These are phyloP conservation scores for Aspergillus sp. DNA, from an alignment of 2,329 filamentous ascomycete genomes.

Conservation along the genomic window DNA sequence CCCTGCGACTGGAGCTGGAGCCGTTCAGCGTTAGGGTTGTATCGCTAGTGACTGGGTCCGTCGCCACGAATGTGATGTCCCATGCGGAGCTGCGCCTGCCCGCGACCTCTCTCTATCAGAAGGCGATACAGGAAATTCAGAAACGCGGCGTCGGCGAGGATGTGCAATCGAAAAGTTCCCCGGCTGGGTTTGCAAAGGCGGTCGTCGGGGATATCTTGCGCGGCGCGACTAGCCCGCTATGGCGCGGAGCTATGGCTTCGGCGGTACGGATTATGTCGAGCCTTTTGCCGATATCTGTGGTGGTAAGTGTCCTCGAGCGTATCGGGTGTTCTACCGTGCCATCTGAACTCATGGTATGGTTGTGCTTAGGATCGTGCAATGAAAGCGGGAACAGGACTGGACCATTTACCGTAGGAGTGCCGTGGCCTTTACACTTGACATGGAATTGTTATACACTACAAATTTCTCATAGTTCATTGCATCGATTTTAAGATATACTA, in stretches of 20 bases:
- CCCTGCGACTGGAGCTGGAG: slow-evolving; percentile 14
- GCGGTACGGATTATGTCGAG: slow-evolving; percentile 3
- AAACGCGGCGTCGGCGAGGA: slow-evolving; percentile 2
- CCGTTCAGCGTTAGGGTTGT: slow-evolving; percentile 17
- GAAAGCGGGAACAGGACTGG: too few relatives aligned
- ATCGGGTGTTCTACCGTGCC: too few relatives aligned
- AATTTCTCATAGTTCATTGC: too few relatives aligned
- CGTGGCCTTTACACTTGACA: too few relatives aligned
- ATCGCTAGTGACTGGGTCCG: slow-evolving; percentile 22
- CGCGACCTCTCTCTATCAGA: slow-evolving; percentile 3
- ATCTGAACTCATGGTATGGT: too few relatives aligned
- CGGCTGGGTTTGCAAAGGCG: slow-evolving; percentile 2
- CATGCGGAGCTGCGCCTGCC: slow-evolving; percentile 1
- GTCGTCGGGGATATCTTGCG: slow-evolving; percentile 3
- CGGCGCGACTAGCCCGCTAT: slow-evolving; percentile 1
- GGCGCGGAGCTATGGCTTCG: slow-evolving; percentile 5
- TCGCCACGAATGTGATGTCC: slow-evolving; percentile 5
- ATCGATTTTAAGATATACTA: too few relatives aligned
- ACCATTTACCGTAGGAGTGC: too few relatives aligned
- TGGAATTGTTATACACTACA: too few relatives aligned
- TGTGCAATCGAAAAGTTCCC: slow-evolving; percentile 2
- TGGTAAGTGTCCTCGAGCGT: too few relatives aligned
- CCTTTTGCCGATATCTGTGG: not conserved
- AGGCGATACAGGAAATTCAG: slow-evolving; percentile 3
- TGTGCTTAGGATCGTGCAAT: too few relatives aligned